Percentiles rank a stretch among this genome's conserved stretches.
Conservation (phyloP, 2,329 filamentous ascomycete species). For the Raffaelea ambrosiae region DNA sequence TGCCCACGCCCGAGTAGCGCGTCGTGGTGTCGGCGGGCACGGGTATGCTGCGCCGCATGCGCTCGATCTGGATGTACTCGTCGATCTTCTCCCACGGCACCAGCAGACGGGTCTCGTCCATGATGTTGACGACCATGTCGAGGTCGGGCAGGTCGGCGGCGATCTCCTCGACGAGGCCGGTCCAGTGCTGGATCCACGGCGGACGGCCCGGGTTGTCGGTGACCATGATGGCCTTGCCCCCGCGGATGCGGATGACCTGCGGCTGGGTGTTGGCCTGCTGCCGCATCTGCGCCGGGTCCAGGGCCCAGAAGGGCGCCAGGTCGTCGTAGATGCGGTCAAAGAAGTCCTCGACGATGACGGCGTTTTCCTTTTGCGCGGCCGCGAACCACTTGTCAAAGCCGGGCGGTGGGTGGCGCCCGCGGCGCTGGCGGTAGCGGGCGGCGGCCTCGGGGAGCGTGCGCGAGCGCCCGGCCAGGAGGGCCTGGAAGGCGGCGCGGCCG, state of each 20-base stretch:
- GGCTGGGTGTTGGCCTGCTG: constrained; percentile 30
- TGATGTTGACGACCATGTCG: constrained; percentile 56
- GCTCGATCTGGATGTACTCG: constrained; percentile 39
- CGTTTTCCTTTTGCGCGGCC: constrained; percentile 29
- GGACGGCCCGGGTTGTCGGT: constrained; percentile 30
- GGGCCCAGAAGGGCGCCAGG: constrained; percentile 43
- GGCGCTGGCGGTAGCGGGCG: constrained; percentile 32
- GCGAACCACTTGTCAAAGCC: constrained; percentile 38
- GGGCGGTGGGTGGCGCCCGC: constrained; percentile 38
- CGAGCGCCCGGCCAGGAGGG: constrained; percentile 31
- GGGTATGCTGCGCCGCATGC: constrained; percentile 30
- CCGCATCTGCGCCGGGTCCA: constrained; percentile 26
- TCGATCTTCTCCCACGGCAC: constrained; percentile 50
- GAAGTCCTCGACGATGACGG: constrained; percentile 36
- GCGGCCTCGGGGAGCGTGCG: constrained; percentile 35
- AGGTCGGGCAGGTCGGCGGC: constrained; percentile 50
- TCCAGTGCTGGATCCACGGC: constrained; percentile 38
- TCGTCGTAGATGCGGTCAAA: constrained; percentile 47
- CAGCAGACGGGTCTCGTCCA: constrained; percentile 54
- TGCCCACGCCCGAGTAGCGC: constrained; percentile 29
- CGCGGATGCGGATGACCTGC: constrained; percentile 37
- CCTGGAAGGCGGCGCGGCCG: constrained; percentile 27
- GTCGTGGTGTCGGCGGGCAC: constrained; percentile 33
- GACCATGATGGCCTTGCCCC: constrained; percentile 28
- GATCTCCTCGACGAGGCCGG: constrained; percentile 39